phyloP scores from a whole-genome alignment of 2,329 filamentous ascomycete genomes.

The Trichoderma sp. region DNA sequence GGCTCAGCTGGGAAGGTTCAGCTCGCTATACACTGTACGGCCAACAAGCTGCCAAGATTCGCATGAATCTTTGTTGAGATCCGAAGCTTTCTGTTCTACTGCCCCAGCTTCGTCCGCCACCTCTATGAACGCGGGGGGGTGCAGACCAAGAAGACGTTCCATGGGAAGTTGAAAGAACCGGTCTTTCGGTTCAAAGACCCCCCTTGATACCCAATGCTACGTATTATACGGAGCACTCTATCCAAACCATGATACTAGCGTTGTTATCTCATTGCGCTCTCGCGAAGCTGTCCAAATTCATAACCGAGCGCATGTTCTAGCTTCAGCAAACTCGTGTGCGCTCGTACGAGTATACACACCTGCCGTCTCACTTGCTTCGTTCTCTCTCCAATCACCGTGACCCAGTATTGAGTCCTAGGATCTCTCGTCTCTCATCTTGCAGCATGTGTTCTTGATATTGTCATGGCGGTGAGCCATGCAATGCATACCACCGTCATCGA shows the following conservation, averaged over 20 bases:
- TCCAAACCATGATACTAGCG: constrained; percentile 1
- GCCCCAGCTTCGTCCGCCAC: background rate
- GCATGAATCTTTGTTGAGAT: constrained; percentile 1
- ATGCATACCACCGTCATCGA: background rate
- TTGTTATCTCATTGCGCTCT: constrained; percentile 1
- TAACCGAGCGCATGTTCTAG: background rate
- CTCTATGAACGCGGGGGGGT: background rate
- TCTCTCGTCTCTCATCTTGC: background rate
- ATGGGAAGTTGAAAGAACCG: background rate
- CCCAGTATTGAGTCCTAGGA: background rate
- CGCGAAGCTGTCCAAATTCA: background rate
- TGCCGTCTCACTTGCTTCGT: background rate
- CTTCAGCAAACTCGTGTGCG: background rate
- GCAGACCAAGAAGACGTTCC: background rate
- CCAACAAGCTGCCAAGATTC: background rate
- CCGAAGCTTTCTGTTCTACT: background rate
- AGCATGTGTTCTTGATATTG: background rate
- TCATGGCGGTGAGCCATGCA: constrained; percentile 3
- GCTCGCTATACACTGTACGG: background rate
- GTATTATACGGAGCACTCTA: background rate
- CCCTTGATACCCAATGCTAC: background rate
- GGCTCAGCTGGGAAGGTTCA: background rate
- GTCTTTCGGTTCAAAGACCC: background rate
- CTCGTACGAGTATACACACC: background rate
- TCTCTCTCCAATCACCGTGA: background rate